Percentiles rank a stretch among this genome's conserved stretches.
phyloP scores from a whole-genome alignment of 148 eudicot species.

The Cornus controversa region DNA sequence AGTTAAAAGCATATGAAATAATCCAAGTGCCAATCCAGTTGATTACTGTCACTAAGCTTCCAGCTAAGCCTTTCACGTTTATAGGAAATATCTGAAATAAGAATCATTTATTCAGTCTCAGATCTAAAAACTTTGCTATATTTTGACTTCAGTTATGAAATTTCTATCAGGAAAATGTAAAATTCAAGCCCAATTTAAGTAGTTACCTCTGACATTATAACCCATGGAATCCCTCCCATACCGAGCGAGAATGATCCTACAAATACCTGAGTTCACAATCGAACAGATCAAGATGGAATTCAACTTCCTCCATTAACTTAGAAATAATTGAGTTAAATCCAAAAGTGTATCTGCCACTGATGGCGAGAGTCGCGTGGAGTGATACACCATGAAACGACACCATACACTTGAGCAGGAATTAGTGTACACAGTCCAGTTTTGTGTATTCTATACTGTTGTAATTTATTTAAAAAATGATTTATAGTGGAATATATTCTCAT shows the following conservation, averaged over 20 bases:
- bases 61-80: conserved; percentile 81
- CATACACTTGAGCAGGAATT: too few species aligned
- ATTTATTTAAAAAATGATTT: too few species aligned
- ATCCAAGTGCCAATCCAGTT: conserved; percentile 91
- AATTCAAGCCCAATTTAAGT: not conserved
- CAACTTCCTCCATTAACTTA: not conserved
- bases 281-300: conserved; percentile 2
- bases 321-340: not conserved
- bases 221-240: conserved; percentile 91
- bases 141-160: not conserved
- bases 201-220: conserved; percentile 92
- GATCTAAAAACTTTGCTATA: not conserved
- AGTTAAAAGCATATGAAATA: conserved; percentile 72
- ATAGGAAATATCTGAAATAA: conserved; percentile 79
- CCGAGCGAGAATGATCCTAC: conserved; percentile 73
- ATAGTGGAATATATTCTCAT: too few species aligned
- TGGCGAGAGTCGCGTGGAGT: too few species aligned
- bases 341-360: too few species aligned
- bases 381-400: too few species aligned
- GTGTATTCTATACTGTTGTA: too few species aligned
- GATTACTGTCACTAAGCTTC: conserved; percentile 79
- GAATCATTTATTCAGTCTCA: not conserved
- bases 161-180: not conserved
- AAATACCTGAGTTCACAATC: conserved; percentile 47
- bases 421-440: too few species aligned